Base-by-base conservation (phyloP, 176 grass and related monocot species). In the Aegilops sharonensis region DNA sequence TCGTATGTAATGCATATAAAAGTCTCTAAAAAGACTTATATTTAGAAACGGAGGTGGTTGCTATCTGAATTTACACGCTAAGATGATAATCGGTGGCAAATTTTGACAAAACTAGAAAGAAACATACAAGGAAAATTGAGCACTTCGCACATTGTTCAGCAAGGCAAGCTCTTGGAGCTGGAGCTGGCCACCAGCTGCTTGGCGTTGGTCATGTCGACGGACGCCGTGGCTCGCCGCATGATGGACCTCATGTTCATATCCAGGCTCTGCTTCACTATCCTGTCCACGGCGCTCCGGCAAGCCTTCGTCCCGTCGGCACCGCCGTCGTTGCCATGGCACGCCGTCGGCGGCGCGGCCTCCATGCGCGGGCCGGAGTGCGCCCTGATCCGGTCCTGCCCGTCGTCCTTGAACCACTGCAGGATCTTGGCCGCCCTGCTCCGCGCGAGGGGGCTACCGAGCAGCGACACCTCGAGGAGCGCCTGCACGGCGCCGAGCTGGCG, bases 151-250 rank as follows among this genome's bases (percentile, higher is more conserved):
- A 45, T 60, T 4, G 35, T 62, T 93, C 81, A 95, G 47, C 81
- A 92, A 84, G 94, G 97, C 87, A 94, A 89, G 83, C 97, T 99
- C 87, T 96, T 99, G 69, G 97, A 99, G 88, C 97, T 94, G 3
- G 92, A 91, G 65, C 88, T 93, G 11, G 50, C 37, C 47, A 45
- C 87, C 6, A 93, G 87, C 63, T 81, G 48, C 82, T 94, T 99
- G 0, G 72, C 48, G 24, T 87, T 95, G 35, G 87, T 92, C 62
- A 96, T 67, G 64, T 94, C 92, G 62, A 91, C 89, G 1, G 83
- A 85, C 43, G 54, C 72, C n/a, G 83, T 78, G 83, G 83, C 89
- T 57, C 92, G 94, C 54, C 77, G 91, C 5, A 92, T 31, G 68
- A 98, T 94, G 2, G 54, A 89, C 31, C 71, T 79, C 90, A 98